These are phyloP conservation scores for Urochloa ruziziensis DNA, from an alignment of 176 grass and related monocot genomes.

Conservation along the genomic window DNA sequence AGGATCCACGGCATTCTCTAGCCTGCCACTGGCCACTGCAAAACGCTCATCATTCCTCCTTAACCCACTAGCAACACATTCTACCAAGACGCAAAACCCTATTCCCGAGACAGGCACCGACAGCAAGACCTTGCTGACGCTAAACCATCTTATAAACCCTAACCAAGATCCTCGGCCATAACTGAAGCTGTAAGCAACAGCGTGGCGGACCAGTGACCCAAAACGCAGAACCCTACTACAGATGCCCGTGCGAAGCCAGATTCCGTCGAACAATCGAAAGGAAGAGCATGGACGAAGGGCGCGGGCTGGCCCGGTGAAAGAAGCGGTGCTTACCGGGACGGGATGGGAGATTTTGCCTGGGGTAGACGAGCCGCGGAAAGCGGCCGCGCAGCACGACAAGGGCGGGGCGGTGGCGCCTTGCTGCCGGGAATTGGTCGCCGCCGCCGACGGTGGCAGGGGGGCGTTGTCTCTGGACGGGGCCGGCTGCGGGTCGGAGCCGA, in stretches of 20 bases:
- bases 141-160: too few species aligned
- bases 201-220: neutral
- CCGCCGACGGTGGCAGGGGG: conserved; percentile 10
- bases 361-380: neutral
- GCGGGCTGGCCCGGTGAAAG: too few species aligned
- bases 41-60: neutral
- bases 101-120: neutral
- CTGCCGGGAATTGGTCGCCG: neutral
- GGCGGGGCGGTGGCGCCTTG: neutral
- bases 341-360: neutral
- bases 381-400: neutral
- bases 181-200: neutral
- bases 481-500: neutral
- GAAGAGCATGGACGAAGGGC: neutral
- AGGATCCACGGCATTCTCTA: neutral
- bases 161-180: neutral
- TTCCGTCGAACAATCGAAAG: neutral
- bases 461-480: neutral
- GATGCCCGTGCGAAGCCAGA: neutral
- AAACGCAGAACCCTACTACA: neutral
- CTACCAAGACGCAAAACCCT: neutral
- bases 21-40: neutral
- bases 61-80: neutral
- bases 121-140: neutral
- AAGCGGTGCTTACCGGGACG: conserved; percentile 9